These are phyloP conservation scores for Edaphochlamys debaryana DNA, from an alignment of 139 green algal species.

Conservation along the genomic window DNA sequence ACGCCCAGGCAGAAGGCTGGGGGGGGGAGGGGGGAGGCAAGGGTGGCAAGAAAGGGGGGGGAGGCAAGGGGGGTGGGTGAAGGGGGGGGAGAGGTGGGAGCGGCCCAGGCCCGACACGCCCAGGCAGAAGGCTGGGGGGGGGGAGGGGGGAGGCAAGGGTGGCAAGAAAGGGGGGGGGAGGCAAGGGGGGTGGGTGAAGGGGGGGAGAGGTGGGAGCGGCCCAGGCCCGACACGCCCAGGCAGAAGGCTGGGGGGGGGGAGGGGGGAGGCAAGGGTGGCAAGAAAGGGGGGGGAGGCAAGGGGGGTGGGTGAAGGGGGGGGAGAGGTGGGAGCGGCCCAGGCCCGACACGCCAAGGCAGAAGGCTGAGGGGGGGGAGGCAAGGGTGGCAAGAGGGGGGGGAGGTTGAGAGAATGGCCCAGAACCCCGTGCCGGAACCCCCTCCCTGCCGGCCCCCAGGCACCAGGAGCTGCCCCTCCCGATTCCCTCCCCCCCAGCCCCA, in stretches of 20 bases:
- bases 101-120: background rate
- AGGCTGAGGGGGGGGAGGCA: conserved; percentile 9
- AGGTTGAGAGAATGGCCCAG: no score
- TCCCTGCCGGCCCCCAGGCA: no score
- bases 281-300: background rate
- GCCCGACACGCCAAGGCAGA: conserved; percentile 39
- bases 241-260: conserved; percentile 39
- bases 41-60: no score
- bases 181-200: background rate
- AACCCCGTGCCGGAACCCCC: no score
- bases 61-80: background rate
- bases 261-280: no score
- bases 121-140: conserved; percentile 41
- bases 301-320: background rate
- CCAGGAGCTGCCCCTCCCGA: no score
- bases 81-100: no score
- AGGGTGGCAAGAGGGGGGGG: no score
- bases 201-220: no score
- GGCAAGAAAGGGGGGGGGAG: no score
- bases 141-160: no score
- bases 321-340: conserved; percentile 39
- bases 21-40: background rate
- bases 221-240: conserved; percentile 18
- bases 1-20: conserved; percentile 50
- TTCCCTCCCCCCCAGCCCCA: no score